Evolutionary conservation across 345 rosid species (phyloP), one percentile per base, ranked within the genome.

Genomic region (Turritis glabra): DNA sequence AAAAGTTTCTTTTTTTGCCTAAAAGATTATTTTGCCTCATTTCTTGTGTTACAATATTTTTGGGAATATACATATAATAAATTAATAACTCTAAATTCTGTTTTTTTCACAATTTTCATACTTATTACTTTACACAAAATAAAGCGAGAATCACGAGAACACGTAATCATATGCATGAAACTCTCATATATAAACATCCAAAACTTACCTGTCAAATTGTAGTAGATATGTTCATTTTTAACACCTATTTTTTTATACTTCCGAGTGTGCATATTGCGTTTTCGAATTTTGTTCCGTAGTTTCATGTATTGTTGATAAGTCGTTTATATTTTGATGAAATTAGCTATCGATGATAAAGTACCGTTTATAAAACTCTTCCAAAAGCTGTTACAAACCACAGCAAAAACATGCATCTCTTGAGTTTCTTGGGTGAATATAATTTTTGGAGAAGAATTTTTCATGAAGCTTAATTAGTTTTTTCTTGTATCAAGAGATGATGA

Each of bases 71-170:
- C 5, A 14, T 25, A 10, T 3, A 13, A 38, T 4, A 38, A 26
- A 35, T 26, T 14, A 14, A 14, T 7, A 7, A 54, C 40, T 37
- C 40, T 1, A 8, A 19, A 0, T 14, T 35, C 32, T 59, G 21
- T 10, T 33, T 30, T 18, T 47, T 17, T 15, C 25, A 32, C n/a
- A 3, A 29, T n/a, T 29, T 54, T 14, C 7, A 26, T 18, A 56
- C 0, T 30, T 56, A 30, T 47, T 18, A 18, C 4, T 8, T 19
- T 21, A 48, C 26, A 4, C 3, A 35, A 11, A 30, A 30, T 17
- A 33, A 32, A 46, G 55, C 56, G 33, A 57, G 32, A 70, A 57
- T 70, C 47, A 58, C 47, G 67, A 70, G 56, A 57, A 70, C 66
- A 57, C 9, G 25, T 46, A 32, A 32, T 33, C 13, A 22, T 21